Conservation (phyloP, 208 protist species). For the Leishmania amazonensis region DNA sequence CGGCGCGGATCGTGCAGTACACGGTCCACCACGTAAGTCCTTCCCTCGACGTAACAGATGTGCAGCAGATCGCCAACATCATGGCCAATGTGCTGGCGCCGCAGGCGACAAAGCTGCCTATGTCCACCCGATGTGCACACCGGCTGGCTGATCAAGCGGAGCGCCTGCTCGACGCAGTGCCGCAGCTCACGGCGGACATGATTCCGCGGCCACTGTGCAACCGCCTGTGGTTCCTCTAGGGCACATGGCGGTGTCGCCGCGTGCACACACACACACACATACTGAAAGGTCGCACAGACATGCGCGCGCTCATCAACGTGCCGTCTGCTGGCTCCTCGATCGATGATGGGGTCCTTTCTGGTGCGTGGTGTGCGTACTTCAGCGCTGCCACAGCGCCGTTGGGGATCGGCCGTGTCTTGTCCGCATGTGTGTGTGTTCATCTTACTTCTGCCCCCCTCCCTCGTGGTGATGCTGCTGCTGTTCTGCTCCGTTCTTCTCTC, state of each 20-base stretch:
- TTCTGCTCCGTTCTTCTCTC: constrained; percentile 21
- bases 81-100: constrained; percentile 74
- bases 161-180: constrained; percentile 74
- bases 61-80: constrained; percentile 80
- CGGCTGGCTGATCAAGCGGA: constrained; percentile 74
- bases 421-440: neutral
- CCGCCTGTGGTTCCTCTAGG: constrained; percentile 85
- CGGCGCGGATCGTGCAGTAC: constrained; percentile 84
- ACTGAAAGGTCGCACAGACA: neutral
- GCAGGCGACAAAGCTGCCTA: constrained; percentile 90
- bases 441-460: neutral
- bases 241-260: neutral
- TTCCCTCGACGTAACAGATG: constrained; percentile 65
- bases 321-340: neutral
- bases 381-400: neutral
- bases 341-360: neutral
- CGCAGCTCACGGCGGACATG: constrained; percentile 65
- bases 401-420: neutral
- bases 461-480: neutral
- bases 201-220: constrained; percentile 74
- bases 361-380: neutral
- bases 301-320: neutral
- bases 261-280: neutral
- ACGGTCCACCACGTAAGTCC: constrained; percentile 78
- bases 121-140: constrained; percentile 88